Conservation (phyloP, 108 stramenopile species). For the Poteriospumella lacustris region DNA sequence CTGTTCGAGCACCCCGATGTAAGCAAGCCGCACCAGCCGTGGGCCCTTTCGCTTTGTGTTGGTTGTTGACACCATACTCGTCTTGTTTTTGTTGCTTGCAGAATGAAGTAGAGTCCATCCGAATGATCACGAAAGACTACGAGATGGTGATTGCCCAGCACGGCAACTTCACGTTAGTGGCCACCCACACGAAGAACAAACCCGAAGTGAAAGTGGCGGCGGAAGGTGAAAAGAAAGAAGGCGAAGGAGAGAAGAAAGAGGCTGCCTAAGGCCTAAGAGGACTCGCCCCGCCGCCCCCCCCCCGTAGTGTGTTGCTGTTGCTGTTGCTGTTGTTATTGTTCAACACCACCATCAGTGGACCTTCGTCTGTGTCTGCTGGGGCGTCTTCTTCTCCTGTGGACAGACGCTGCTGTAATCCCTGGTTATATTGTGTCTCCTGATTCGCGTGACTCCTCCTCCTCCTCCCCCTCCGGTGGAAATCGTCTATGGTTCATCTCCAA, state of each 20-base stretch:
- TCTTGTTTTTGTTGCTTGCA: slow-evolving; percentile 20
- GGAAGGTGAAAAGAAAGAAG: slow-evolving; percentile 20
- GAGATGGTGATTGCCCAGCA: slow-evolving; percentile 70
- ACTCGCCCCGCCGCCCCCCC: background rate
- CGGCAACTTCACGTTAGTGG: slow-evolving; percentile 64
- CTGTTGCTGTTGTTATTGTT: background rate
- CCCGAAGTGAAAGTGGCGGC: background rate
- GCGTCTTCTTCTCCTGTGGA: too few relatives aligned
- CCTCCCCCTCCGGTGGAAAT: too few relatives aligned
- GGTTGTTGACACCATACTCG: background rate
- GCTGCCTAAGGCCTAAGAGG: background rate
- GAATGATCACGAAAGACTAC: slow-evolving; percentile 63
- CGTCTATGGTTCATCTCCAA: too few relatives aligned
- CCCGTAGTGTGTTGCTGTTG: background rate
- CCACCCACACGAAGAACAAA: slow-evolving; percentile 40
- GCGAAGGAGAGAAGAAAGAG: background rate
- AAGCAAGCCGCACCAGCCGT: slow-evolving; percentile 16
- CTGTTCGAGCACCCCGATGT: slow-evolving; percentile 59
- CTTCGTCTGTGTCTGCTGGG: background rate
- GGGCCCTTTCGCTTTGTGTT: background rate
- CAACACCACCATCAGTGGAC: background rate
- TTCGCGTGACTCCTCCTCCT: too few relatives aligned
- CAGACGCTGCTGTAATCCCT: too few relatives aligned
- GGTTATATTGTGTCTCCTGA: too few relatives aligned
- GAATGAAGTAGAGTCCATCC: slow-evolving; percentile 67